Conservation (phyloP, 78 protist species). For the Dictyostelium intermedium region DNA sequence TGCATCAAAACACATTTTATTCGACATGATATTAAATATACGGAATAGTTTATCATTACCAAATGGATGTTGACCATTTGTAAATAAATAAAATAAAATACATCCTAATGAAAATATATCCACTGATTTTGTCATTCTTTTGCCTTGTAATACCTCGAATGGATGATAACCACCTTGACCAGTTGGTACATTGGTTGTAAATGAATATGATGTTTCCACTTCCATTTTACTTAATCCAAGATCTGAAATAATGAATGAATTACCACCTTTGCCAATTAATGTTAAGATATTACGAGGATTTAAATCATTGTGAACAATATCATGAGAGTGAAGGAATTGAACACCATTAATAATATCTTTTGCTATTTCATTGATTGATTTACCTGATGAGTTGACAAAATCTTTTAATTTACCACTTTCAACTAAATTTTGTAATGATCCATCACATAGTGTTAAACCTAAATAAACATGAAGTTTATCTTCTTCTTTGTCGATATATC, state of each 20-base stretch:
- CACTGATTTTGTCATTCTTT: constrained; percentile 44
- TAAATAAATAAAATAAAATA: not conserved
- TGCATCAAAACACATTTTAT: not conserved
- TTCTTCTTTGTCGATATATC: constrained; percentile 67
- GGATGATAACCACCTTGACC: constrained; percentile 69
- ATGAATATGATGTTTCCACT: constrained; percentile 18
- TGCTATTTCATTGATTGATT: not conserved
- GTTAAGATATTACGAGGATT: constrained; percentile 54
- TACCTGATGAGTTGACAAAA: not conserved
- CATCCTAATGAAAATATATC: constrained; percentile 72
- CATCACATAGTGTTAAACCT: constrained; percentile 47
- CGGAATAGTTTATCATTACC: constrained; percentile 22
- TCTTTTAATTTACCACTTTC: not conserved
- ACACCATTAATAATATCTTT: constrained; percentile 37
- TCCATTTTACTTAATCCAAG: constrained; percentile 62
- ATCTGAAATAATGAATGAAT: constrained; percentile 20
- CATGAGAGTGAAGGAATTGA: constrained; percentile 19
- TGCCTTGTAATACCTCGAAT: constrained; percentile 13
- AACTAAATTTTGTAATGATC: constrained; percentile 29
- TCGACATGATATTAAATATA: not conserved
- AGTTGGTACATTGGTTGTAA: constrained; percentile 39
- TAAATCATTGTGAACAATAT: constrained; percentile 65
- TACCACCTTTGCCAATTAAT: too few relatives aligned
- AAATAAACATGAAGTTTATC: constrained; percentile 42
- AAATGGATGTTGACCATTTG: constrained; percentile 61